Conservation (phyloP, 192 early-diverging fungal genomes). For the Linnemannia hyalina region DNA sequence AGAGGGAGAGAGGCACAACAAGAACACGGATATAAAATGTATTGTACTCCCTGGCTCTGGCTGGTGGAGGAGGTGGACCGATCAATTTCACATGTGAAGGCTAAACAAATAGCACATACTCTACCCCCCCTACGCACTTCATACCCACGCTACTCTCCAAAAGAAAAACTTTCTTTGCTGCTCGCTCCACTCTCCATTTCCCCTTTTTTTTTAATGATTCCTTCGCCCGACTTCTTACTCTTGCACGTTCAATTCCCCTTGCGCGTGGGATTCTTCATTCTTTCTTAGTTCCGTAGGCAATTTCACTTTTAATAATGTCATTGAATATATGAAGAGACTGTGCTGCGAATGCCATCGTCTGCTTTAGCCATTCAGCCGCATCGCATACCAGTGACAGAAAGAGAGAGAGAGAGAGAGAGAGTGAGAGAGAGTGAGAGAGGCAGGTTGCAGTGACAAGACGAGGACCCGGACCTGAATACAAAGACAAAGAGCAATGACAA, state of each 20-base stretch:
- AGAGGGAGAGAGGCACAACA: too few relatives aligned
- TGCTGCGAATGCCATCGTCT: neutral
- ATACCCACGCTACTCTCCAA: too few relatives aligned
- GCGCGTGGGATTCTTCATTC: neutral
- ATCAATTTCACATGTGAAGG: too few relatives aligned
- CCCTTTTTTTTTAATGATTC: neutral
- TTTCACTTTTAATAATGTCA: neutral
- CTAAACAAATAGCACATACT: too few relatives aligned
- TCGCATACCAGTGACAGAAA: neutral
- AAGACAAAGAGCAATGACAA: neutral
- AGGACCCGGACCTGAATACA: neutral
- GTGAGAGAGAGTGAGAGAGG: neutral
- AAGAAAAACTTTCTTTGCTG: neutral
- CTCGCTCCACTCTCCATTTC: neutral
- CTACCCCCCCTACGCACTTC: too few relatives aligned
- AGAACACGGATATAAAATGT: too few relatives aligned
- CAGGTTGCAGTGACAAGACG: neutral
- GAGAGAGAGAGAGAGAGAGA: neutral
- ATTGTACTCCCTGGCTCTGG: too few relatives aligned
- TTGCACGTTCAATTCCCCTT: neutral
- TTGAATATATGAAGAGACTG: neutral
- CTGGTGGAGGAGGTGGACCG: too few relatives aligned
- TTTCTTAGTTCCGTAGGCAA: neutral
- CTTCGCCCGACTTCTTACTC: neutral
- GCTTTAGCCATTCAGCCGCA: neutral